phyloP scores from a whole-genome alignment of 2,329 filamentous ascomycete species.

The Scedosporium boydii region DNA sequence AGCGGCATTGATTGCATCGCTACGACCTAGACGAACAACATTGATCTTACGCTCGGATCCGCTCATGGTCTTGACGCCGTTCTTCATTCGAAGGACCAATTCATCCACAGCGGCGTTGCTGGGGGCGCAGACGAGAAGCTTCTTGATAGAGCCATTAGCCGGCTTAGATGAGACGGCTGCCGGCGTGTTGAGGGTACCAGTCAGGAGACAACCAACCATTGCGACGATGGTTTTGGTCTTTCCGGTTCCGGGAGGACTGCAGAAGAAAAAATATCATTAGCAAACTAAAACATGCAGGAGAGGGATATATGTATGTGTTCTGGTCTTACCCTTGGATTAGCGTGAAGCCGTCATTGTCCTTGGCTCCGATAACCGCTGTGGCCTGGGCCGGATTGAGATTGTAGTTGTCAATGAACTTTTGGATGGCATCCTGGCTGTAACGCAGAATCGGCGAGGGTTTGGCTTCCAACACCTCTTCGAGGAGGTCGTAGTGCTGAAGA shows the following conservation, averaged over 20 bases:
- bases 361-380: slow-evolving; percentile 80
- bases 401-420: slow-evolving; percentile 65
- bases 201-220: slow-evolving; percentile 82
- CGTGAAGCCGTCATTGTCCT: slow-evolving; percentile 95
- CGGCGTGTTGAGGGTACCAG: slow-evolving; percentile 26
- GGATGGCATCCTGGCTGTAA: slow-evolving; percentile 66
- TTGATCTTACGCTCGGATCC: slow-evolving; percentile 70
- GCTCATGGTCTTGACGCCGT: slow-evolving; percentile 68
- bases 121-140: slow-evolving; percentile 91
- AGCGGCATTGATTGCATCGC: slow-evolving; percentile 81
- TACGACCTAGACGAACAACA: slow-evolving; percentile 81
- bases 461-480: slow-evolving; percentile 81
- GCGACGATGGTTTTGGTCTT: slow-evolving; percentile 98
- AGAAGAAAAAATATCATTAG: background rate
- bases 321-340: slow-evolving; percentile 71
- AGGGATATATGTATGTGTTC: background rate
- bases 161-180: background rate
- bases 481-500: slow-evolving; percentile 90
- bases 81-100: slow-evolving; percentile 82
- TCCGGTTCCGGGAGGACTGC: slow-evolving; percentile 81
- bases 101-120: slow-evolving; percentile 98
- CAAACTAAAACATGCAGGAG: background rate
- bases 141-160: slow-evolving; percentile 42
- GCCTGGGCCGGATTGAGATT: slow-evolving; percentile 82
- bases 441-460: slow-evolving; percentile 81